These are phyloP conservation scores for Aspergillus ruber DNA, from an alignment of 2,329 filamentous ascomycete genomes.

Conservation along the genomic window DNA sequence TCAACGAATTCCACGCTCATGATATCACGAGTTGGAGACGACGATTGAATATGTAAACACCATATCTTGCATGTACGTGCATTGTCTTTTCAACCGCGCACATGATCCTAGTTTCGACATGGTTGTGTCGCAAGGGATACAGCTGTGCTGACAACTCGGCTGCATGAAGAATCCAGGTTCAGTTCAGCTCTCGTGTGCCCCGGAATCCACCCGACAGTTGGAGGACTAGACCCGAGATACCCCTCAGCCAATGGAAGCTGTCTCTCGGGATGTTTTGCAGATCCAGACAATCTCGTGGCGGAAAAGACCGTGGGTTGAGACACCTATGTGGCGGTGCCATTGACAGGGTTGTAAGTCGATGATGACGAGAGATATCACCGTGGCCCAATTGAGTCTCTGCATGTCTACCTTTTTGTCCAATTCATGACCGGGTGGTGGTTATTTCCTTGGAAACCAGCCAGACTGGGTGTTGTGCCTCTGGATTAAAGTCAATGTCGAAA, in stretches of 20 bases:
- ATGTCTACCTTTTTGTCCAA: too few species aligned
- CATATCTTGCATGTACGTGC: too few species aligned
- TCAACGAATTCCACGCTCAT: background rate
- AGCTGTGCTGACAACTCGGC: background rate
- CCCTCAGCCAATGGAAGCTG: too few species aligned
- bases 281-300: background rate
- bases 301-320: background rate
- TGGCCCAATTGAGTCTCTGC: too few species aligned
- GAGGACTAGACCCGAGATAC: too few species aligned
- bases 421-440: background rate
- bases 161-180: background rate
- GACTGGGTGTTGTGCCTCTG: background rate
- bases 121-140: background rate
- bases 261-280: background rate
- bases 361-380: too few species aligned
- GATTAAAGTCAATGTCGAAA: background rate
- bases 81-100: background rate
- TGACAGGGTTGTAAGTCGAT: background rate
- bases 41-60: too few species aligned
- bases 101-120: background rate
- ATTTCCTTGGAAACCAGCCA: background rate
- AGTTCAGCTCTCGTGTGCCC: too few species aligned
- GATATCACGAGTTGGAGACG: background rate
- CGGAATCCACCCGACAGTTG: too few species aligned
- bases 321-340: background rate